Evolutionary conservation across 78 protist genomes (phyloP).

Genomic region (Dictyostelium firmibasis): DNA sequence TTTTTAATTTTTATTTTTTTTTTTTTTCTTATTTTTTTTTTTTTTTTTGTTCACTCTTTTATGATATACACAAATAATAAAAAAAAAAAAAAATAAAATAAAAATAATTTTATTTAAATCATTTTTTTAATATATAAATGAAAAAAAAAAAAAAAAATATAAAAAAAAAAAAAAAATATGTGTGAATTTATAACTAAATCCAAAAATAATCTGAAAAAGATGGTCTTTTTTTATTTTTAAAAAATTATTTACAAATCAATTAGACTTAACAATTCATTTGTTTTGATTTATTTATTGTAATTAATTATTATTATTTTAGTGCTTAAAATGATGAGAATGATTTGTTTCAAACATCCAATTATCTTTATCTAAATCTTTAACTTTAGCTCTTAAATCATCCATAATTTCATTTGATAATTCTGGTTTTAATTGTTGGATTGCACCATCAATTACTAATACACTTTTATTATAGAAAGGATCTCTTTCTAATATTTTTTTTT

Average conservation of each 20-base stretch:
- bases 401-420: conserved; percentile 13
- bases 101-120: no score
- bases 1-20: not conserved
- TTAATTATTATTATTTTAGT: not conserved
- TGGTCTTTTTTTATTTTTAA: no score
- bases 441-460: not conserved
- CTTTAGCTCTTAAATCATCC: not conserved
- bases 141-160: no score
- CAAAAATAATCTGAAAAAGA: no score
- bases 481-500: not conserved
- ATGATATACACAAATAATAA: no score
- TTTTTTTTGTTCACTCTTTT: not conserved
- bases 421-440: not conserved
- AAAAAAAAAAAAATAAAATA: no score
- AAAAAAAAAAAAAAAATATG: no score
- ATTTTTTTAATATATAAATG: no score
- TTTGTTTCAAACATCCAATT: conserved; percentile 23
- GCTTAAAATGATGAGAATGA: not conserved
- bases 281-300: not conserved
- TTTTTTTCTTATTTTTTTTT: not conserved
- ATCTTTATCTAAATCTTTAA: conserved; percentile 23
- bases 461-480: not conserved
- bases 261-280: not conserved
- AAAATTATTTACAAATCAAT: not conserved
- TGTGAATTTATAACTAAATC: no score